Base-by-base conservation (phyloP, 495 filamentous ascomycete genomes). In the Talaromyces trachyspermus region DNA sequence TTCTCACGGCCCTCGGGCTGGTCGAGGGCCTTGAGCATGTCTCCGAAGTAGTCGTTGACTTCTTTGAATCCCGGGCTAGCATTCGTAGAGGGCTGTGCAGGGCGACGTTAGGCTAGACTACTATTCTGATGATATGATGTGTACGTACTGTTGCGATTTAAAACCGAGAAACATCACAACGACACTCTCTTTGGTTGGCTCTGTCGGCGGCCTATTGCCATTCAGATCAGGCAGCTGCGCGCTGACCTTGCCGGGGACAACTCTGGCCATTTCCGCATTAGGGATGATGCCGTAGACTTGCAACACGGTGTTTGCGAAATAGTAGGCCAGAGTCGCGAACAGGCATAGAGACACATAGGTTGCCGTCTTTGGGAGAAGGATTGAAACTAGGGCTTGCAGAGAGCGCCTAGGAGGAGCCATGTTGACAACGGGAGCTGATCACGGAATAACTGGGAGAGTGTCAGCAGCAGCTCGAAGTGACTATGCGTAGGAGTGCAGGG, bases 341-440 rank as follows among this genome's bases (percentile, higher is more conserved):
- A 46, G n/a, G 12, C 29, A 25, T 33, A 11, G 29, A 19, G 6
- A 12, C 8, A 46, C 11, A 18, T 46, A 46, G 17, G 23, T 22
- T 35, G 27, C 17, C 5, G 29, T 46, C 14, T 46, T 32, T 5
- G 44, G 44, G 15, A 46, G 22, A 26, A 46, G 27, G 12, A 66
- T 42, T 22, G 62, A 62, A 10, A 69, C 38, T 5, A 63, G 5
- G n/a, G 50, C 56, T 51, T 76, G 71, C 6, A 54, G 43, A 20
- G 66, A 20, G 65, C 74, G n/a, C 71, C 74, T 5, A 75, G 22
- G 14, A 63, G 49, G 18, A 77, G 54, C 58, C 71, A 66, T 22
- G 66, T 69, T 10, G 60, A 52, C 14, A 75, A 40, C 20, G 57
- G 56, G 40, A 74, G 22, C 19, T 42, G 47, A 41, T 55, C 53